Percentiles rank a stretch among this genome's conserved stretches.
Conservation (phyloP, 495 filamentous ascomycete species). For the Hypoxylon crocopeplum region DNA sequence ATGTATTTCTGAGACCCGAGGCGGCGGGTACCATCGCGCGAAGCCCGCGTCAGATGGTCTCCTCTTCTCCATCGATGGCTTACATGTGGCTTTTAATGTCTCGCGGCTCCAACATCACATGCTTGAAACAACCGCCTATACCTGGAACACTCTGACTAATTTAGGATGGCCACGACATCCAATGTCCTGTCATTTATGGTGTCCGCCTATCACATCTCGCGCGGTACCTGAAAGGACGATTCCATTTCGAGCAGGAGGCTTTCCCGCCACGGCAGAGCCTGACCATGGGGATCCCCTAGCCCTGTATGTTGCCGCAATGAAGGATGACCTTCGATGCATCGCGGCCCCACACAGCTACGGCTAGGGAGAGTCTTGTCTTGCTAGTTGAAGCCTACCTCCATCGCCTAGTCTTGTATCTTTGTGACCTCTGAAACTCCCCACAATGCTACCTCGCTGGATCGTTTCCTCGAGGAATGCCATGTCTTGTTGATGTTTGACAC, state of each 20-base stretch:
- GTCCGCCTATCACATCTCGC: conserved; percentile 31
- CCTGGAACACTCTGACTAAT: conserved; percentile 37
- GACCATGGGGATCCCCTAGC: conserved; percentile 14
- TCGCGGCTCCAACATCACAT: conserved; percentile 43
- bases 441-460: conserved; percentile 38
- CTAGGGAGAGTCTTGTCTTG: conserved; percentile 10
- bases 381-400: conserved; percentile 3
- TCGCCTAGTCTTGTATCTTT: conserved; percentile 7
- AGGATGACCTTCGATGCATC: conserved; percentile 33
- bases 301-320: conserved; percentile 23
- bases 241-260: conserved; percentile 42
- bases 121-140: conserved; percentile 35
- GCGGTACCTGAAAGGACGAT: conserved; percentile 39
- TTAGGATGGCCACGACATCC: conserved; percentile 31
- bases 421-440: conserved; percentile 26
- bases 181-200: conserved; percentile 17
- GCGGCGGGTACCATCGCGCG: conserved; percentile 15
- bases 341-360: conserved; percentile 17
- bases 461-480: conserved; percentile 35
- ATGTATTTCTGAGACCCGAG: neutral
- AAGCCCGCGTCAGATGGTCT: conserved; percentile 33
- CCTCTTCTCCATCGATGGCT: conserved; percentile 27
- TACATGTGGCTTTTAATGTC: conserved; percentile 35
- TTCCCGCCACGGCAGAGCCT: conserved; percentile 16
- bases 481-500: conserved; percentile 33